Percentiles rank a stretch among this genome's conserved stretches.
Conservation (phyloP, 768 basidiomycete species). For the Hydnomerulius pinastri region DNA sequence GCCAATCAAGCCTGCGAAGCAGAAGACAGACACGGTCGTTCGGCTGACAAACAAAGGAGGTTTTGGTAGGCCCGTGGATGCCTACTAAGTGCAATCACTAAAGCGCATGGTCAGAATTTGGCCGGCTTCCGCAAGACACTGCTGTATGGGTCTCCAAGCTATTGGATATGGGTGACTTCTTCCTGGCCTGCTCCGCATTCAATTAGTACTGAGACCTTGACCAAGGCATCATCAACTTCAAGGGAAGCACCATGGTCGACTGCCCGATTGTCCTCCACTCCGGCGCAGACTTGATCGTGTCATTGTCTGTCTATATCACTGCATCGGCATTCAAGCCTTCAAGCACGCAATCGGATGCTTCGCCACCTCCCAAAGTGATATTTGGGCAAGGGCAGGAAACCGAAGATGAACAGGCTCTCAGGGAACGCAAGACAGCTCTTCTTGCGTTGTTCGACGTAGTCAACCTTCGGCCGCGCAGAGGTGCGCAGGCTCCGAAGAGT, state of each 20-base stretch:
- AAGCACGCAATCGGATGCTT: constrained; percentile 35
- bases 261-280: constrained; percentile 71
- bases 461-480: constrained; percentile 63
- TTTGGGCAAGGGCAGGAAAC: constrained; percentile 85
- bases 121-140: constrained; percentile 68
- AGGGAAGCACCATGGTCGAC: constrained; percentile 72
- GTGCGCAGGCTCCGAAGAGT: constrained; percentile 36
- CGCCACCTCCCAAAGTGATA: constrained; percentile 35
- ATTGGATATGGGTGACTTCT: constrained; percentile 60
- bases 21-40: constrained; percentile 63
- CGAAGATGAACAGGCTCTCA: constrained; percentile 70
- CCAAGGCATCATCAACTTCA: constrained; percentile 66
- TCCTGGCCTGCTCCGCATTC: neutral
- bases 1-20: constrained; percentile 47
- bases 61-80: constrained; percentile 50
- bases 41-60: constrained; percentile 64
- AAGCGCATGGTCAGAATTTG: constrained; percentile 59
- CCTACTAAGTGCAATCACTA: neutral
- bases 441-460: constrained; percentile 38
- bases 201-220: constrained; percentile 4
- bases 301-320: constrained; percentile 71
- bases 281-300: constrained; percentile 77
- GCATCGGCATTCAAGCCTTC: constrained; percentile 63
- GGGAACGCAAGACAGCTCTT: constrained; percentile 49
- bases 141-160: constrained; percentile 75